phyloP scores from a whole-genome alignment of 495 filamentous ascomycete genomes.

The Aspergillus heteromorphus region DNA sequence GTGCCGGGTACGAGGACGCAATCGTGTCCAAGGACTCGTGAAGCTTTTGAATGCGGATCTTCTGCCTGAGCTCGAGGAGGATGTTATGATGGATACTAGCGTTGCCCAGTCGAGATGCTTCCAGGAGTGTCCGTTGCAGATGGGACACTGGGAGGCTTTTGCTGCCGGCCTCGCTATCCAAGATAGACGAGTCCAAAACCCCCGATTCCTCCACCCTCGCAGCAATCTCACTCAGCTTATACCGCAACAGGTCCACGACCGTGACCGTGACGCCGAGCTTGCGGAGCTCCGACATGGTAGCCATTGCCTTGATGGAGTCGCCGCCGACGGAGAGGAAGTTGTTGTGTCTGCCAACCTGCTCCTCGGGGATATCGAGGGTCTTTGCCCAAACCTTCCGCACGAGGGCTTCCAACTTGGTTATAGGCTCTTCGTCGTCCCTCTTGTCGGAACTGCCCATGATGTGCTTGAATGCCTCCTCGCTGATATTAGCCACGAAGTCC shows the following conservation, averaged over 20 bases:
- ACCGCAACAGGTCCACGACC: neutral
- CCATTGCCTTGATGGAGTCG: slow-evolving; percentile 53
- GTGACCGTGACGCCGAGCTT: neutral
- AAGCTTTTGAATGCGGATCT: neutral
- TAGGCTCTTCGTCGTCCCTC: neutral
- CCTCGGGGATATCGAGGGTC: slow-evolving; percentile 13
- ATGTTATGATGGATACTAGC: neutral
- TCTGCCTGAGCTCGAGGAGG: neutral
- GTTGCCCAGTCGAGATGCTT: neutral
- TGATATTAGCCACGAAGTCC: neutral
- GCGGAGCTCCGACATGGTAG: neutral
- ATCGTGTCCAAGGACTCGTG: neutral
- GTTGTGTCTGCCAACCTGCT: slow-evolving; percentile 31
- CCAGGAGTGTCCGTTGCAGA: neutral
- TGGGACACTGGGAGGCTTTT: neutral
- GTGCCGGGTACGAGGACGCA: neutral
- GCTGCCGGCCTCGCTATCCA: neutral
- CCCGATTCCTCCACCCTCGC: neutral
- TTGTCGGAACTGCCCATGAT: neutral
- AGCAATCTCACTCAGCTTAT: neutral
- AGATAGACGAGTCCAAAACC: neutral
- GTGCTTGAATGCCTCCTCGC: neutral
- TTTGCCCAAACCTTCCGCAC: slow-evolving; percentile 15
- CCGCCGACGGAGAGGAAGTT: slow-evolving; percentile 51
- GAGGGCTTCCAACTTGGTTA: slow-evolving; percentile 1